Evolutionary conservation across 2,329 filamentous ascomycete species (phyloP).

Genomic region (Incumbomyces lentus): DNA sequence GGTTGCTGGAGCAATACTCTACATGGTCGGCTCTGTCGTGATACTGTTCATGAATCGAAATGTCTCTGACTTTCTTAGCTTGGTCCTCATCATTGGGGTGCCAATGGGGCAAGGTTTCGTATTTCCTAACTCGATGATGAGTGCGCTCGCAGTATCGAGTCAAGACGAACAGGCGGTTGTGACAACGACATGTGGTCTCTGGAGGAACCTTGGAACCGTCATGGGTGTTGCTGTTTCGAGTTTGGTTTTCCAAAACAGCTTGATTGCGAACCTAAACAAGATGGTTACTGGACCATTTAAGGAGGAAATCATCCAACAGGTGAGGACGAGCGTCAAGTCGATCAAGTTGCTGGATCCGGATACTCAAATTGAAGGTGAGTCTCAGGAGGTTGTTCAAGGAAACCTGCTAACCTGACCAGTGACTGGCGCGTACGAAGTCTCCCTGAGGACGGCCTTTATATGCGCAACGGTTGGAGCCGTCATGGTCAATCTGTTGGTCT

Average conservation of each 20-base stretch:
- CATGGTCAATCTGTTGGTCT: constrained; percentile 8
- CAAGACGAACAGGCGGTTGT: constrained; percentile 36
- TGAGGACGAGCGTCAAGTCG: constrained; percentile 29
- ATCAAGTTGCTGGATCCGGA: constrained; percentile 8
- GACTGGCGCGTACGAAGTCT: constrained; percentile 12
- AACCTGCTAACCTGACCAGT: constrained; percentile 7
- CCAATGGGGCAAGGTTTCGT: constrained; percentile 32
- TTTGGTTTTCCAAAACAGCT: constrained; percentile 13
- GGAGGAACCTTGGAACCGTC: constrained; percentile 14
- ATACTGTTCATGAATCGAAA: constrained; percentile 28
- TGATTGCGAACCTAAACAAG: constrained; percentile 1
- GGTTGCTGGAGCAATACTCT: constrained; percentile 28
- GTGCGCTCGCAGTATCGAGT: constrained; percentile 32
- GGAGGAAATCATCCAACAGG: constrained; percentile 63
- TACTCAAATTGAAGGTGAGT: constrained; percentile 9
- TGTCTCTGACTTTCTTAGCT: constrained; percentile 30
- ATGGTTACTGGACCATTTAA: constrained; percentile 69
- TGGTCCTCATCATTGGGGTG: constrained; percentile 29
- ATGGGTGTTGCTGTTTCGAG: constrained; percentile 15
- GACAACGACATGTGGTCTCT: constrained; percentile 16
- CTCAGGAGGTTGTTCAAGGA: neutral
- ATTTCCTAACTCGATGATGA: constrained; percentile 33
- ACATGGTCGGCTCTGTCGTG: constrained; percentile 28
- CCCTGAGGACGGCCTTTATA: constrained; percentile 12
- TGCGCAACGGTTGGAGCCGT: constrained; percentile 11